Base-by-base conservation (phyloP, 2,329 filamentous ascomycete genomes). In the Colletotrichum sp. region DNA sequence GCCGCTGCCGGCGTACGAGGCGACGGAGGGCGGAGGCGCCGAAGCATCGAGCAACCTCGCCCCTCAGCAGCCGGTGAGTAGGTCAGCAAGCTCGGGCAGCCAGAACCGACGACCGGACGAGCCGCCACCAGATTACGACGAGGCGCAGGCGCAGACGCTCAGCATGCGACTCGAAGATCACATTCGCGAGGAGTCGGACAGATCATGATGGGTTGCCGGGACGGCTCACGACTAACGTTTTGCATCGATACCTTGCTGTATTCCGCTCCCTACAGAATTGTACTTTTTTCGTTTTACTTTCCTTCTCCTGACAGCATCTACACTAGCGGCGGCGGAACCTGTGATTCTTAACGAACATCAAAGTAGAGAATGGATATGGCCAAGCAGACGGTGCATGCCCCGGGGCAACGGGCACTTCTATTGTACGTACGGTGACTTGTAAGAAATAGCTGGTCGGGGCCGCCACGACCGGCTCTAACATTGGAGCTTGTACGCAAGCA, bases 91-190 rank as follows among this genome's bases (percentile, higher is more conserved):
- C 74, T 79, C 82, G 34, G 82, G 83, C 14, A 85, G 82, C 77
- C 82, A 84, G 61, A 79, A 78, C 48, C 82, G 83, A 68, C 86
- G 84, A 86, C 85, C 95, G 80, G 80, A 92, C 85, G 96, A 97
- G 82, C 95, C 96, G 7, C 96, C 96, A 63, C 96, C 96, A 65
- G 94, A 92, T 43, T 98, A 98, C 81, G 96, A 98, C 80, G 95
- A 98, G 83, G 94, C 95, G 32, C 96, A 98, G 84, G 92, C 90
- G n/a, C 91, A 93, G 79, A 90, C 91, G 32, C 83, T 93, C 32
- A 88, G 85, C 76, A 90, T 87, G 81, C 87, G 85, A 66, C 85
- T 93, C 26, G 91, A 95, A 81, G 92, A 95, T 79, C 94, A 94
- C 75, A 89, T 96, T 78, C 93, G 93, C 61, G 90, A 94, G 76